Conservation (phyloP, 1,139 yeast genomes). For the Taiozyma onychis region DNA sequence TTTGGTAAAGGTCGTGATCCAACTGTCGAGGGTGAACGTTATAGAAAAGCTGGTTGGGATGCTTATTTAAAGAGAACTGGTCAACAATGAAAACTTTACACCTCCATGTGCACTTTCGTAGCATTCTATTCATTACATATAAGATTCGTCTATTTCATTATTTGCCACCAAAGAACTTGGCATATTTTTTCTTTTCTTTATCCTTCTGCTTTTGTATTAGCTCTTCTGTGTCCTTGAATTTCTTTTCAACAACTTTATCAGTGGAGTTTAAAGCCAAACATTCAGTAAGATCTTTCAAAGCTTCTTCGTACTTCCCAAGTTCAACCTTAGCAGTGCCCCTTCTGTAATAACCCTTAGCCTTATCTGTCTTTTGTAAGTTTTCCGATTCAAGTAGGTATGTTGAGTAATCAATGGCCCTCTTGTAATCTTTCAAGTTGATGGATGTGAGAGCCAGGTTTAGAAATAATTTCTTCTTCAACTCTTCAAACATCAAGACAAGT, state of each 20-base stretch:
- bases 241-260: slow-evolving; percentile 45
- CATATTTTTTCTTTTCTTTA: slow-evolving; percentile 46
- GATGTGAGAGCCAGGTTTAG: slow-evolving; percentile 53
- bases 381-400: slow-evolving; percentile 50
- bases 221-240: slow-evolving; percentile 36
- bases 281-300: slow-evolving; percentile 38
- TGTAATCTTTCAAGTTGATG: slow-evolving; percentile 41
- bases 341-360: slow-evolving; percentile 60
- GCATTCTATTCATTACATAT: background rate
- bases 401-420: slow-evolving; percentile 45
- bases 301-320: slow-evolving; percentile 42
- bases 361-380: slow-evolving; percentile 34
- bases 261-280: slow-evolving; percentile 43
- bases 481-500: slow-evolving; percentile 42
- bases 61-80: slow-evolving; percentile 55
- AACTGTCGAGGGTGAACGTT: slow-evolving; percentile 76
- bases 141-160: background rate
- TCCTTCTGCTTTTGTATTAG: slow-evolving; percentile 38
- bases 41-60: slow-evolving; percentile 90
- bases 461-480: slow-evolving; percentile 54
- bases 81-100: background rate
- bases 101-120: background rate
- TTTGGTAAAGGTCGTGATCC: slow-evolving; percentile 97
- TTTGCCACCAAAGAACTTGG: slow-evolving; percentile 44
- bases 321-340: slow-evolving; percentile 45